phyloP scores from a whole-genome alignment of 192 early-diverging fungal species.

The Coemansia sp. region DNA sequence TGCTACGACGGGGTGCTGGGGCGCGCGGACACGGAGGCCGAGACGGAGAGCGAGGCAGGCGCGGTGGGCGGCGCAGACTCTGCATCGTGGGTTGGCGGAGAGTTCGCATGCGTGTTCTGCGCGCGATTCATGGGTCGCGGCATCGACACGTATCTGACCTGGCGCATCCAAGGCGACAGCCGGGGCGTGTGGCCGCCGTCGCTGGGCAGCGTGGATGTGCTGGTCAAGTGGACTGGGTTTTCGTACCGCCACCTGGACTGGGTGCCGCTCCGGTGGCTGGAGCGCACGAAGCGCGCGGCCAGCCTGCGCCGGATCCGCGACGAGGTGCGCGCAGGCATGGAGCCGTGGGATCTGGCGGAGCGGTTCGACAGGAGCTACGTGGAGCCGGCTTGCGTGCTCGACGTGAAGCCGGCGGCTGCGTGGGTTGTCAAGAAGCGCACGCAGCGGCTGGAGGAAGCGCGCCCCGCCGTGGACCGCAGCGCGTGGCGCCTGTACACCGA shows the following conservation, averaged over 20 bases:
- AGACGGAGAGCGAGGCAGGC: not conserved
- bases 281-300: not conserved
- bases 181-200: not conserved
- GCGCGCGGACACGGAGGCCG: not conserved
- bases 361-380: conserved; percentile 1
- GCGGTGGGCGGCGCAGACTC: not conserved
- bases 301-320: conserved; percentile 8
- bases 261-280: conserved; percentile 42
- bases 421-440: not conserved
- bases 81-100: not conserved
- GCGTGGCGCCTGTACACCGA: conserved; percentile 14
- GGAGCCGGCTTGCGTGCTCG: conserved; percentile 16
- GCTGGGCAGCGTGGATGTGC: conserved; percentile 16
- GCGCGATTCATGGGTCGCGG: conserved; percentile 1
- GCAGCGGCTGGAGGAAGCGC: not conserved
- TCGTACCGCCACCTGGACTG: conserved; percentile 42
- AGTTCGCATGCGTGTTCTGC: conserved; percentile 28
- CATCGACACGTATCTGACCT: conserved; percentile 18
- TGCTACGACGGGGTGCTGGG: conserved; percentile 14
- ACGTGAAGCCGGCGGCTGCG: not conserved
- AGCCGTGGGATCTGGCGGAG: conserved; percentile 10
- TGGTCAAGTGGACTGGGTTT: conserved; percentile 30
- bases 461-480: not conserved
- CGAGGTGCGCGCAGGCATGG: not conserved
- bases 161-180: conserved; percentile 7